phyloP scores from a whole-genome alignment of 768 basidiomycete species.

The Lactarius akahatsu region DNA sequence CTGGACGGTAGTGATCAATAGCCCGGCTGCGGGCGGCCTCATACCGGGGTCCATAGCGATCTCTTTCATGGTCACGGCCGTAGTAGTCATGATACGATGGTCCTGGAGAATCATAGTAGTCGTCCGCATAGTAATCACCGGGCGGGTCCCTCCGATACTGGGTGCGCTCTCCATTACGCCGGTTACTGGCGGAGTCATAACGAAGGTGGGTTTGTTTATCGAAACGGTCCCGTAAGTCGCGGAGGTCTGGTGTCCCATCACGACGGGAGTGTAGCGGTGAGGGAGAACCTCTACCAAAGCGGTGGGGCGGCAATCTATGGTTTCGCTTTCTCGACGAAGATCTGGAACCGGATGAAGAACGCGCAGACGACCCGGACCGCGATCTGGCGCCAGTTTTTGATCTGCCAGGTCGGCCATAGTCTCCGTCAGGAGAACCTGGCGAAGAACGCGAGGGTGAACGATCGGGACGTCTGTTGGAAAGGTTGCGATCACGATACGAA shows the following conservation, averaged over 20 bases:
- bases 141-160: conserved; percentile 21
- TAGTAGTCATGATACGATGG: conserved; percentile 17
- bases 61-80: conserved; percentile 25
- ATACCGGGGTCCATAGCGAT: conserved; percentile 22
- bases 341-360: conserved; percentile 27
- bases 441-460: conserved; percentile 21
- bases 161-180: conserved; percentile 22
- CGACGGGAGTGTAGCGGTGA: conserved; percentile 19
- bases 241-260: conserved; percentile 21
- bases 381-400: conserved; percentile 16
- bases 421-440: conserved; percentile 15
- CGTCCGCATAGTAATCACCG: conserved; percentile 12
- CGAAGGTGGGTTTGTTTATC: conserved; percentile 7
- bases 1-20: conserved; percentile 28
- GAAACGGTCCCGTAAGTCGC: conserved; percentile 12
- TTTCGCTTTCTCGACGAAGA: conserved; percentile 25
- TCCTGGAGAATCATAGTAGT: conserved; percentile 21
- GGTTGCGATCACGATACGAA: conserved; percentile 16
- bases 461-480: conserved; percentile 14
- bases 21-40: conserved; percentile 13
- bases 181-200: conserved; percentile 19
- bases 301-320: conserved; percentile 25
- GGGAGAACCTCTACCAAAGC: conserved; percentile 20
- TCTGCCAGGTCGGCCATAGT: conserved; percentile 13
- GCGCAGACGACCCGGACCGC: conserved; percentile 19